phyloP scores from a whole-genome alignment of 2,329 filamentous ascomycete genomes.

The Mycogone perniciosa region DNA sequence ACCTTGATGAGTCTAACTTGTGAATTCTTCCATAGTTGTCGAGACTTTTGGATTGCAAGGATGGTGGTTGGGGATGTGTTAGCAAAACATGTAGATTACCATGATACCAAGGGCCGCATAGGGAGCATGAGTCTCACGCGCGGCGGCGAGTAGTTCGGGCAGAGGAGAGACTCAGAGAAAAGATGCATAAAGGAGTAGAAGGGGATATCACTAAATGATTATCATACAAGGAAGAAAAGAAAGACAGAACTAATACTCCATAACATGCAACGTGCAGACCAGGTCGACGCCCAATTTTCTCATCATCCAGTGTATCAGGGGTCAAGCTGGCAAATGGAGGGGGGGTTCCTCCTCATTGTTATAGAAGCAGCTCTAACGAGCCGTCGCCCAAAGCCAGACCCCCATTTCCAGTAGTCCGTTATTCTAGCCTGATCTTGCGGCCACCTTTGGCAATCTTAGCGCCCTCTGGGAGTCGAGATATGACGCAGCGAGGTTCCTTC shows the following conservation, averaged over 20 bases:
- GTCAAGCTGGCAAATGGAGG: neutral
- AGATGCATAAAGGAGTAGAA: constrained; percentile 19
- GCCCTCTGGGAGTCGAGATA: constrained; percentile 65
- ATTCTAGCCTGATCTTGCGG: constrained; percentile 38
- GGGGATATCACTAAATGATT: constrained; percentile 21
- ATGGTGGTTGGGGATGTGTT: neutral
- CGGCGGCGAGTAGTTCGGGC: neutral
- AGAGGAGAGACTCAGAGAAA: neutral
- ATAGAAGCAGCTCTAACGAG: neutral
- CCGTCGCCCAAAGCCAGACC: neutral
- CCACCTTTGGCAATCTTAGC: constrained; percentile 50
- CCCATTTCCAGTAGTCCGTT: constrained; percentile 7
- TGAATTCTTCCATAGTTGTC: too few species aligned
- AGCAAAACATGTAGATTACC: neutral
- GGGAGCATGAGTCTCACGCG: neutral
- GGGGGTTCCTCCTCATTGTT: neutral
- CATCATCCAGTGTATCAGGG: neutral
- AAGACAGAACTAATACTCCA: neutral
- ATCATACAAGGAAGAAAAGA: constrained; percentile 14
- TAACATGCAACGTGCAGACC: too few species aligned
- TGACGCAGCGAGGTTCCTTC: constrained; percentile 67
- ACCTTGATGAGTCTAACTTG: too few species aligned
- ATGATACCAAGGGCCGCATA: constrained; percentile 9
- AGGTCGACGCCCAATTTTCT: too few species aligned
- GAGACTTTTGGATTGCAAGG: too few species aligned